These are phyloP conservation scores for Orbilia brochopaga DNA, from an alignment of 2,329 filamentous ascomycete genomes.

Conservation along the genomic window DNA sequence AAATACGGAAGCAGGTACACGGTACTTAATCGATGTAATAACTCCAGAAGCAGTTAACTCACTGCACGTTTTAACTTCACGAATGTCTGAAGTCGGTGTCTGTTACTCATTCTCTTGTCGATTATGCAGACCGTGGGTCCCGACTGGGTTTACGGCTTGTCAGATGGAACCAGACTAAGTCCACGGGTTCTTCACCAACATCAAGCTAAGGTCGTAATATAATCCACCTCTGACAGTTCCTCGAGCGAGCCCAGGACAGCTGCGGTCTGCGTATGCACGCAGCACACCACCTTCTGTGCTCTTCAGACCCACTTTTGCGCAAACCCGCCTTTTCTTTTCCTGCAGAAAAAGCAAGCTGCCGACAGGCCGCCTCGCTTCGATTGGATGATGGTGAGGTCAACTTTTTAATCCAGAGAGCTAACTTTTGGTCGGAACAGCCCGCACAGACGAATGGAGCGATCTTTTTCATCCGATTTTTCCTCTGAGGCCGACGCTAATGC, in stretches of 20 bases:
- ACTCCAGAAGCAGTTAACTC: constrained; percentile 21
- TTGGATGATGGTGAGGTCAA: background rate
- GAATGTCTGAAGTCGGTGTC: no score
- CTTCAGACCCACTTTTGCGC: constrained; percentile 26
- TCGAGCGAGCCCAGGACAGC: constrained; percentile 13
- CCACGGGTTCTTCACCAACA: no score
- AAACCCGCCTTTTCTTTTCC: constrained; percentile 33
- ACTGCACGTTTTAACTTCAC: background rate
- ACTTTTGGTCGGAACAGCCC: constrained; percentile 40
- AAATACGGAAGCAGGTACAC: no score
- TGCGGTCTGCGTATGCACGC: constrained; percentile 45
- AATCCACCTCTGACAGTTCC: background rate
- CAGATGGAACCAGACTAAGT: no score
- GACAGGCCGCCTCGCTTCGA: constrained; percentile 8
- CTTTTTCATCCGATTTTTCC: constrained; percentile 41
- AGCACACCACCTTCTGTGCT: constrained; percentile 48
- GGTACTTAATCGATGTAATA: no score
- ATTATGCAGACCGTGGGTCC: no score
- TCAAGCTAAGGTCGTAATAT: background rate
- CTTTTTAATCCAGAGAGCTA: no score
- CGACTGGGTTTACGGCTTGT: no score
- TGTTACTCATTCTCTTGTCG: no score
- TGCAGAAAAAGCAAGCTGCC: background rate
- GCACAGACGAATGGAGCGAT: constrained; percentile 7
- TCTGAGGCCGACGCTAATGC: constrained; percentile 8